These are phyloP conservation scores for Penicillium canescens DNA, from an alignment of 495 filamentous ascomycete species.

Conservation along the genomic window DNA sequence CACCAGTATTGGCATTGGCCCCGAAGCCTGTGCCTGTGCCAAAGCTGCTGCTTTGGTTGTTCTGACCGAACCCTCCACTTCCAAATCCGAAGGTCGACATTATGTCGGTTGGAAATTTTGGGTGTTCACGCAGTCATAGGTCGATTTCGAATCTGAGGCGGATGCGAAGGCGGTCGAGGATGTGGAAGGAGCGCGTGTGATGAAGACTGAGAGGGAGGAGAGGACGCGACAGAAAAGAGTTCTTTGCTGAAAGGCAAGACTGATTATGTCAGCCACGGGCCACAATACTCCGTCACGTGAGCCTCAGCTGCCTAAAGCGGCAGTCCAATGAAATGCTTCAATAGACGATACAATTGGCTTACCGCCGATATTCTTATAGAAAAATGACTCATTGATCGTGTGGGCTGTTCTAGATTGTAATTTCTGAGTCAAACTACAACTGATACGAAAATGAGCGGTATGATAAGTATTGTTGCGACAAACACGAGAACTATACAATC, in stretches of 20 bases:
- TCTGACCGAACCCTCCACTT: constrained; percentile 63
- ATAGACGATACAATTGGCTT: neutral
- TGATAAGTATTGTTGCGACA: too few species aligned
- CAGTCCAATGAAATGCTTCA: neutral
- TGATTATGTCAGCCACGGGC: constrained; percentile 27
- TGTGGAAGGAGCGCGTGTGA: constrained; percentile 21
- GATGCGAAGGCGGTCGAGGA: constrained; percentile 7
- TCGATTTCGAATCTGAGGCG: constrained; percentile 17
- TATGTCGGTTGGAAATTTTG: constrained; percentile 31
- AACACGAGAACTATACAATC: too few species aligned
- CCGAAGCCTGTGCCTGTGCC: constrained; percentile 42
- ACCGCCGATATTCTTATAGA: neutral
- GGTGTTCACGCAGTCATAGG: constrained; percentile 38
- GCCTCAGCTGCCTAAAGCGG: constrained; percentile 14
- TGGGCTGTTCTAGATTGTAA: neutral
- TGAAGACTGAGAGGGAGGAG: constrained; percentile 19
- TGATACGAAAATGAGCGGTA: neutral
- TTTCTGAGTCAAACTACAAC: neutral
- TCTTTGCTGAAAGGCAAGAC: constrained; percentile 23
- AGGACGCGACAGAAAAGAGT: constrained; percentile 30
- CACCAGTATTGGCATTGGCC: constrained; percentile 36
- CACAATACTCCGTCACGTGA: constrained; percentile 31
- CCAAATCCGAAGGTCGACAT: constrained; percentile 49
- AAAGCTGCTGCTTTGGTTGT: constrained; percentile 56
- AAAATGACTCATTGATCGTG: neutral